Base-by-base conservation (phyloP, 495 filamentous ascomycete species). In the Usnea hakonensis region DNA sequence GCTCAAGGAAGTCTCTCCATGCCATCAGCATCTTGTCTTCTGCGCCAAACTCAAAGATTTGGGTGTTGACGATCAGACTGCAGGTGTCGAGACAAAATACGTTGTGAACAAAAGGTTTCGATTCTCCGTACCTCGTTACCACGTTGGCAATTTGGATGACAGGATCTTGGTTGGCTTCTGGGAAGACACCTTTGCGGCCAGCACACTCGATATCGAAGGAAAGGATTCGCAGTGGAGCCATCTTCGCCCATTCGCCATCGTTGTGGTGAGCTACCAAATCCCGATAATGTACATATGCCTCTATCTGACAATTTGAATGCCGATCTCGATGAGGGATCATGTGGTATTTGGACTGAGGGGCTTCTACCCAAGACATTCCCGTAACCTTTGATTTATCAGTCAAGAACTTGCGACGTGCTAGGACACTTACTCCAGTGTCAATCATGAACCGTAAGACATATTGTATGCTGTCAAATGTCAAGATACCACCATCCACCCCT, bases 131-230 rank as follows among this genome's bases (percentile, higher is more conserved):
- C 69, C 88, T 81, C 35, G 94, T 97, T 17, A 99, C 91, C n/a
- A 97, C 82, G 68, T 96, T 97, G 38, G 95, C 94, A 63, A 99
- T 99, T 71, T 99, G 94, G 64, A 99, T 99, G 58, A 99, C 93
- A 0, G 92, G 90, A 71, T 99, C 94, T 32, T 89, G 74, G 63
- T 91, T 81, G 26, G 95, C 83, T 74, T 97, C 93, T 5, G 94
- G 94, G 71, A 99, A 99, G 70, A 99, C 87, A 43, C 94, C 94
- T 74, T 97, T 96, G 65, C 94, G 89, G 32, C 94, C 94, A 63
- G 94, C 95, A 71, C 94, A 99, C 72, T 99, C 94, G 66, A 99
- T 99, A 83, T 99, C 94, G 65, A 99, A 97, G 3, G 92, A 97
- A 17, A 99, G 74, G 57, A 96, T 85, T 41, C 94, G 85, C 23